Evolutionary conservation across 1,284 basidiomycete species (phyloP), one percentile per base, ranked within the genome.

Genomic region (Anthracocystis panici-leucophaei): DNA sequence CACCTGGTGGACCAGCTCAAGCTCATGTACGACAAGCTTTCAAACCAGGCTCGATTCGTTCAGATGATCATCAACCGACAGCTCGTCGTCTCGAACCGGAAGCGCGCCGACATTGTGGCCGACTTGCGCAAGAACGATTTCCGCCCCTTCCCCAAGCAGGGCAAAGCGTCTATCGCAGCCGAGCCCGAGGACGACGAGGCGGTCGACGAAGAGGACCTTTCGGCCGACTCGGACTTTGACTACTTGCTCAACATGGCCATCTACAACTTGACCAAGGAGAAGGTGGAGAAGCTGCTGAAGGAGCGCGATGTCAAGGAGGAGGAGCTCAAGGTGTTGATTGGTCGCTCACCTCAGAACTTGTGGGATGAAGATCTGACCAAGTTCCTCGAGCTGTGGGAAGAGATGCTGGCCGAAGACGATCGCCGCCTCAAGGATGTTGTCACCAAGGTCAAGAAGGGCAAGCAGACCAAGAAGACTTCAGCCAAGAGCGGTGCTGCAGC

Each of bases 11-110:
- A 91, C 75, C 92, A 97, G 82, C 88, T 99, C 35, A 93, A 94
- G 83, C 87, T 87, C 52, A 90, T 91, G 64, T 92, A 94, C 77
- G 95, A 98, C 82, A 91, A 90, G 72, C 88, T 98, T 11, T 92
- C 91, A 62, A 99, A 99, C 85, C 97, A 99, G 86, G 96, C 95
- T 18, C 92, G 95, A 29, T 99, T 99, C 87, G 91, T 99, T 50
- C 89, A 94, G 85, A 95, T 97, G 95, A 97, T 99, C 82, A 90
- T 99, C 72, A 90, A 91, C 75, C 93, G 91, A 84, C 88, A 95
- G 84, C 89, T 99, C n/a, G 86, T 90, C n/a, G 91, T 99, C 27
- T 91, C 91, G n/a, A 95, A 93, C 83, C 92, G 95, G 82, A 96
- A 94, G 87, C 95, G 94, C 85, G 89, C 88, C 2, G 93, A 92